Base-by-base conservation (phyloP, 2,329 filamentous ascomycete genomes). In the Hypoxylon sp. region DNA sequence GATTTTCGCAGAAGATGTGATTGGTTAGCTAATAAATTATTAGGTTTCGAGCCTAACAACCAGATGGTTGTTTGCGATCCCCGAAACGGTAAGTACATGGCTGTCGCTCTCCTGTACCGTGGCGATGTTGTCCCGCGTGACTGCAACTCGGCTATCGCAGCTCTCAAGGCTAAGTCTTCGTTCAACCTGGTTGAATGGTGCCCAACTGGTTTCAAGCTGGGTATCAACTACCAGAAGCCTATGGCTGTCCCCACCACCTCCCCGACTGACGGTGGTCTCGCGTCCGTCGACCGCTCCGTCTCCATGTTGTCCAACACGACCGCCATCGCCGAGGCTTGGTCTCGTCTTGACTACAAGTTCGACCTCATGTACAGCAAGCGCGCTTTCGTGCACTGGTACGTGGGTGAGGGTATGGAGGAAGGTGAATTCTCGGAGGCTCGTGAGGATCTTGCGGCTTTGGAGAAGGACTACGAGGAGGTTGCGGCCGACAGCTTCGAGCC, bases 401-500 rank as follows among this genome's bases (percentile, higher is more conserved):
- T 94, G 44, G 90, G 90, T 61, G 90, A 94, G 77, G 90, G 90
- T 76, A 94, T 94, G 90, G 90, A 94, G 78, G 90, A 94, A 73
- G 90, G 90, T 66, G 90, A 94, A 74, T 94, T 94, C 78, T 89
- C 86, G 58, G 90, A 94, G 75, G 90, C 90, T 56, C 87, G 90
- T 63, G 90, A 94, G 77, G 90, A 94, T 71, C 79, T 94, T 55
- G 90, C 90, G 57, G 90, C 90, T 36, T 79, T 94, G 23, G 90
- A 93, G 80, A 90, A 88, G 78, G 89, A 93, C 67, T 93, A 93
- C 70, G 89, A 91, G 74, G 89, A 92, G 79, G 89, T 92, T 63
- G 89, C 88, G 55, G 82, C 79, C 69, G 89, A 92, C 73, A 89
- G 87, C 61, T 75, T 78, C 59, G 77, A 86, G 63, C 77, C 82